phyloP scores from a whole-genome alignment of 345 rosid genomes.

The Cardamine resedifolia region DNA sequence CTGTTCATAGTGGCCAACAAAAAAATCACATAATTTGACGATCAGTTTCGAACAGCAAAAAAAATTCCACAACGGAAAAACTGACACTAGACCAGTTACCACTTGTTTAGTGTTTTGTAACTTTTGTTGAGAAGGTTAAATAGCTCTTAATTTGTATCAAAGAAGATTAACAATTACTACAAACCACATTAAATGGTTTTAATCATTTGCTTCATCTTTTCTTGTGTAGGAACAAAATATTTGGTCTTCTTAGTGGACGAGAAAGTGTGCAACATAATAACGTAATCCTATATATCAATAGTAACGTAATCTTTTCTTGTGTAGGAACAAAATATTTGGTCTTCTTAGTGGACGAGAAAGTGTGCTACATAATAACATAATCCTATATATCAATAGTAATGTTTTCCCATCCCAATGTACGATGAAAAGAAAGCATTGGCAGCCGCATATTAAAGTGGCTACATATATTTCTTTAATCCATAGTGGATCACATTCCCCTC shows the following conservation, averaged over 20 bases:
- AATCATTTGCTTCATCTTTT: not conserved
- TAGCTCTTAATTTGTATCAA: not conserved
- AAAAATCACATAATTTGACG: not conserved
- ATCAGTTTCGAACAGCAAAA: not conserved
- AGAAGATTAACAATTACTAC: not conserved
- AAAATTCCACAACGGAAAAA: not conserved
- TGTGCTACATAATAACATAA: no score
- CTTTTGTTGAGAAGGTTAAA: not conserved
- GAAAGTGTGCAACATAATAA: no score
- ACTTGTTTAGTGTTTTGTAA: not conserved
- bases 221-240: no score
- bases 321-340: no score
- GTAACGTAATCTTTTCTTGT: not conserved
- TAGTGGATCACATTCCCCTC: conserved; percentile 20
- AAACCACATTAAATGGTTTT: not conserved
- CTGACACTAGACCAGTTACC: not conserved
- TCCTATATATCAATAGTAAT: no score
- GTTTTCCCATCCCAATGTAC: no score
- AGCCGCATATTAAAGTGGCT: conserved; percentile 20
- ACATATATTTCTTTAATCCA: not conserved
- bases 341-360: no score
- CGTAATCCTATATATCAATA: no score
- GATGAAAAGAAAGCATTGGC: conserved; percentile 29
- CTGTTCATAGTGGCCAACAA: not conserved
- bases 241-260: no score